Conservation (phyloP, 768 basidiomycete genomes). For the Cystofilobasidium bisporidii region DNA sequence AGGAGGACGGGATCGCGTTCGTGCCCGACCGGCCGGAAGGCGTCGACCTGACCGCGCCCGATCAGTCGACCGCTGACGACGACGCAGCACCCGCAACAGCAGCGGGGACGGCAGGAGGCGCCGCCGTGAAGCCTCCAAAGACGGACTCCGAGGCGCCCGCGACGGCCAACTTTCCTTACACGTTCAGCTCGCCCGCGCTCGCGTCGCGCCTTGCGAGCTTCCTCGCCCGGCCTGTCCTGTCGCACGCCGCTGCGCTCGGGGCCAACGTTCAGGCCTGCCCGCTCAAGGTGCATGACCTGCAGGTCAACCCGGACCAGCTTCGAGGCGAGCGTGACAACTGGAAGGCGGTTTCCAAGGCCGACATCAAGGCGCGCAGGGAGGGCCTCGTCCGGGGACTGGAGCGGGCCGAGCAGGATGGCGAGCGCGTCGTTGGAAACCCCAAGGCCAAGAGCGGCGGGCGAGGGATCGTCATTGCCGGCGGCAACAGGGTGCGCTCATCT, state of each 20-base stretch:
- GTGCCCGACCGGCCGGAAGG: not conserved
- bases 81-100: too few species aligned
- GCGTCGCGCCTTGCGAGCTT: slow-evolving; percentile 33
- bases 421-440: slow-evolving; percentile 28
- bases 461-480: slow-evolving; percentile 42
- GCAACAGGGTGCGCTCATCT: slow-evolving; percentile 30
- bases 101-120: too few species aligned
- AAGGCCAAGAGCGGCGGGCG: slow-evolving; percentile 27
- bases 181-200: not conserved
- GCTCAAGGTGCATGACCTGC: slow-evolving; percentile 32
- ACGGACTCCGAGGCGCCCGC: not conserved
- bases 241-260: slow-evolving; percentile 29
- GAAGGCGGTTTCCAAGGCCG: slow-evolving; percentile 32
- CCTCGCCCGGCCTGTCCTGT: slow-evolving; percentile 35
- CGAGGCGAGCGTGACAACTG: slow-evolving; percentile 38
- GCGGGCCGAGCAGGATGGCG: slow-evolving; percentile 33
- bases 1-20: slow-evolving; percentile 6
- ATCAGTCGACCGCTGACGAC: too few species aligned
- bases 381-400: slow-evolving; percentile 36
- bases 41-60: not conserved
- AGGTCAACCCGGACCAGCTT: slow-evolving; percentile 42
- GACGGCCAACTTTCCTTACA: not conserved
- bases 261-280: slow-evolving; percentile 37
- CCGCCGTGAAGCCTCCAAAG: not conserved
- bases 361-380: slow-evolving; percentile 34